phyloP scores from a whole-genome alignment of 257 asterid genomes.

The Solanum sejunctum region DNA sequence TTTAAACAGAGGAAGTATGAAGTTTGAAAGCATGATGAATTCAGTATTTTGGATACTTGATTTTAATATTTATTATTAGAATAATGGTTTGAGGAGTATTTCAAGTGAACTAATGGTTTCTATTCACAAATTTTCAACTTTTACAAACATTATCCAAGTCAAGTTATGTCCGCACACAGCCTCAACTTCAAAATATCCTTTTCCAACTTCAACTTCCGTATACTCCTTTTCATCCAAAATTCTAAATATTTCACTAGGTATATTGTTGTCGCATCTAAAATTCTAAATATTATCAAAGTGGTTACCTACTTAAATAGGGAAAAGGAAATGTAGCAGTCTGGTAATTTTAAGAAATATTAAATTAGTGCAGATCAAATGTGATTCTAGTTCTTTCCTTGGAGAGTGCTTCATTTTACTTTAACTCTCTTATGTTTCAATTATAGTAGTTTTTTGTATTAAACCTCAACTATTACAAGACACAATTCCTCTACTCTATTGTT shows the following conservation, averaged over 20 bases:
- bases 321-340: not conserved
- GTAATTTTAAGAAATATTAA: not conserved
- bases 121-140: not conserved
- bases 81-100: not conserved
- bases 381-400: not conserved
- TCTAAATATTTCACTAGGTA: not conserved
- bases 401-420: not conserved
- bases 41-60: not conserved
- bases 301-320: not conserved
- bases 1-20: not conserved
- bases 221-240: not conserved
- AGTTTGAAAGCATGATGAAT: not conserved
- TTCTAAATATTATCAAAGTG: not conserved
- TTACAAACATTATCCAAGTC: not conserved
- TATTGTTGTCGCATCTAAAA: no score
- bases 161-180: not conserved
- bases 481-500: not conserved
- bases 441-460: not conserved
- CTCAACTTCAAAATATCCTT: not conserved
- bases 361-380: not conserved
- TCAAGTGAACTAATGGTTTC: not conserved
- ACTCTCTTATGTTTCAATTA: not conserved
- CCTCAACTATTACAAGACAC: not conserved
- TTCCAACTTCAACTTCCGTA: not conserved
- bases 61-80: not conserved